phyloP scores from a whole-genome alignment of 306 rosid genomes.

The Prosopis cineraria region DNA sequence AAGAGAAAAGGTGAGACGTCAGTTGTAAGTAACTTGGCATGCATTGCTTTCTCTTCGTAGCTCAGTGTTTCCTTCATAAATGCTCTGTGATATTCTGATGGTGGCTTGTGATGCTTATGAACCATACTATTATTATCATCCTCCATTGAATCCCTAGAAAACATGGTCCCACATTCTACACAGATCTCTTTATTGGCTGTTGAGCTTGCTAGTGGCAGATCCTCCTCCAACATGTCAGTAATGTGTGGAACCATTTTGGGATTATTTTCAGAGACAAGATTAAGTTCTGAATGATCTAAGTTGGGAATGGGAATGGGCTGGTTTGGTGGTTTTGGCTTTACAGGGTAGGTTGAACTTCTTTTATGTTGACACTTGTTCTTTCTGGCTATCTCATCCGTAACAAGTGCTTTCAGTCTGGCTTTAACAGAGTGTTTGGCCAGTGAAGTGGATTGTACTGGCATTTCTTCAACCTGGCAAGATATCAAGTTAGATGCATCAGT shows the following conservation, averaged over 20 bases:
- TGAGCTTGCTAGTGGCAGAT: constrained; percentile 29
- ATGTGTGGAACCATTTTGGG: constrained; percentile 31
- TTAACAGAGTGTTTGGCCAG: constrained; percentile 44
- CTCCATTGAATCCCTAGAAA: constrained; percentile 7
- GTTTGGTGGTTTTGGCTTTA: constrained; percentile 28
- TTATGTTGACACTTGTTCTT: constrained; percentile 51
- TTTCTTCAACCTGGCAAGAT: constrained; percentile 49
- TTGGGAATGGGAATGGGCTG: constrained; percentile 39
- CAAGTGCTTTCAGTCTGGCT: constrained; percentile 52
- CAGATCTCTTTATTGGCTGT: constrained; percentile 12
- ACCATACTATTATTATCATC: constrained; percentile 2
- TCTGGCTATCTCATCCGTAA: constrained; percentile 50
- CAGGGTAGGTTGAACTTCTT: constrained; percentile 61
- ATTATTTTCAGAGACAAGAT: constrained; percentile 41
- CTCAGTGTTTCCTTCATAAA: constrained; percentile 5
- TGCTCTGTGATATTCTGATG: background rate
- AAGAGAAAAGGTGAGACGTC: constrained; percentile 55
- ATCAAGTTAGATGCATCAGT: constrained; percentile 35
- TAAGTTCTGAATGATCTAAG: constrained; percentile 36
- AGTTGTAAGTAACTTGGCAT: constrained; percentile 44
- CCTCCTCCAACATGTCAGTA: constrained; percentile 30
- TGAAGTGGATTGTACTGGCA: constrained; percentile 24
- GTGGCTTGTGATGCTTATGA: constrained; percentile 34
- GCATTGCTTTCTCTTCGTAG: constrained; percentile 38
- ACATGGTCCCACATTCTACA: constrained; percentile 38